Conservation (phyloP, 306 rosid species). For the Malus sieversii region DNA sequence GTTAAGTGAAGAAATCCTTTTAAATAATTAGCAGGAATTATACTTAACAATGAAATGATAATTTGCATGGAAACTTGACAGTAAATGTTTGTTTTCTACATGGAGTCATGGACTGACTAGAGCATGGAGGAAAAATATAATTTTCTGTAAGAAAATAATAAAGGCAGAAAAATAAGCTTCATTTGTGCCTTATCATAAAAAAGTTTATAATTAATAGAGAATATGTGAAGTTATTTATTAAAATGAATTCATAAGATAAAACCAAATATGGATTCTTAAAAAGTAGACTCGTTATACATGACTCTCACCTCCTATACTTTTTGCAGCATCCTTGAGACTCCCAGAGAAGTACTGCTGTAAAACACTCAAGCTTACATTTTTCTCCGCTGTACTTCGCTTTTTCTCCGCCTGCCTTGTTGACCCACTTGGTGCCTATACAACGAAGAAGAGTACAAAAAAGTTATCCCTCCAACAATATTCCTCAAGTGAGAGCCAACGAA, state of each 20-base stretch:
- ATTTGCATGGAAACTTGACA: not conserved
- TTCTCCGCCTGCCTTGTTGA: slow-evolving; percentile 43
- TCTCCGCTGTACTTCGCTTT: slow-evolving; percentile 54
- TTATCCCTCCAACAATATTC: not conserved
- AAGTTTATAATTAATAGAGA: not conserved
- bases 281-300: not conserved
- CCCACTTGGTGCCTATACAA: slow-evolving; percentile 39
- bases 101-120: not conserved
- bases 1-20: not conserved
- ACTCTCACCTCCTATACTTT: slow-evolving; percentile 70
- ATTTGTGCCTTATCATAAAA: not conserved
- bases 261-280: not conserved
- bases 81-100: not conserved
- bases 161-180: not conserved
- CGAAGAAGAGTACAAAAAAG: not conserved
- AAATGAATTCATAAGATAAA: not conserved
- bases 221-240: not conserved
- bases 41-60: not conserved
- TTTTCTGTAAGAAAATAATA: not conserved
- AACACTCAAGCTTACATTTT: slow-evolving; percentile 74
- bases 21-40: not conserved
- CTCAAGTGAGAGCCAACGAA: not conserved
- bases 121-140: not conserved
- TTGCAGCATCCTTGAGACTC: slow-evolving; percentile 92
- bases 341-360: slow-evolving; percentile 89